Conservation (phyloP, 2,329 filamentous ascomycete species). For the Paracoccidioides lutzii region DNA sequence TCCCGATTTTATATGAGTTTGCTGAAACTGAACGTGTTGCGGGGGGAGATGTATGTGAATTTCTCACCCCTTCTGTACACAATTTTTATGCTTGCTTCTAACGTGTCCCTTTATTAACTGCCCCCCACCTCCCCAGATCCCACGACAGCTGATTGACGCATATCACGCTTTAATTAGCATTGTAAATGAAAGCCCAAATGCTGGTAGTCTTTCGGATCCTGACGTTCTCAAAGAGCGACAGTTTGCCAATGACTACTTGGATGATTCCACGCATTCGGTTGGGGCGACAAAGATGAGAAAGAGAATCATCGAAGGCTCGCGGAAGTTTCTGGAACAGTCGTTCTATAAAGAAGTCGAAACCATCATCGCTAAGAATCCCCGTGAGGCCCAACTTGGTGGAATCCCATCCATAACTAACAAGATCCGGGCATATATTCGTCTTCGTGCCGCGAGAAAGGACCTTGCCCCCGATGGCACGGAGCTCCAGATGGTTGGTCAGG, state of each 20-base stretch:
- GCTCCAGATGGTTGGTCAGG: conserved; percentile 64
- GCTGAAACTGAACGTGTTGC: conserved; percentile 58
- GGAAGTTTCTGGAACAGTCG: conserved; percentile 63
- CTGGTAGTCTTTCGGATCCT: conserved; percentile 46
- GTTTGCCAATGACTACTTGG: conserved; percentile 63
- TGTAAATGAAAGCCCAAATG: conserved; percentile 55
- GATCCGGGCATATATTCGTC: conserved; percentile 79
- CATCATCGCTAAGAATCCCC: conserved; percentile 67
- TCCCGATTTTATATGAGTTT: conserved; percentile 64
- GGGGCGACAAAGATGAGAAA: conserved; percentile 58
- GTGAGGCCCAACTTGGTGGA: conserved; percentile 80
- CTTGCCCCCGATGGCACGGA: conserved; percentile 69
- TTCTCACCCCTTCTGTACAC: conserved; percentile 1
- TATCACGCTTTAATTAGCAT: conserved; percentile 73
- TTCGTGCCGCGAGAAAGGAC: conserved; percentile 68
- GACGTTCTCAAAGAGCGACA: conserved; percentile 60
- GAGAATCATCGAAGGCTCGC: conserved; percentile 67
- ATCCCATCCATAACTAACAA: conserved; percentile 80
- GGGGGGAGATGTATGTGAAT: conserved; percentile 45
- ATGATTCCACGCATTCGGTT: conserved; percentile 54
- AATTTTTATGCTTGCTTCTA: conserved; percentile 1
- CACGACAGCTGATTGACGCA: conserved; percentile 63
- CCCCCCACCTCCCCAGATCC: conserved; percentile 31
- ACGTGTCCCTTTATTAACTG: conserved; percentile 23
- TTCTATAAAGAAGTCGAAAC: conserved; percentile 69